Base-by-base conservation (phyloP, 2,329 filamentous ascomycete genomes). In the Colletotrichum sojae region DNA sequence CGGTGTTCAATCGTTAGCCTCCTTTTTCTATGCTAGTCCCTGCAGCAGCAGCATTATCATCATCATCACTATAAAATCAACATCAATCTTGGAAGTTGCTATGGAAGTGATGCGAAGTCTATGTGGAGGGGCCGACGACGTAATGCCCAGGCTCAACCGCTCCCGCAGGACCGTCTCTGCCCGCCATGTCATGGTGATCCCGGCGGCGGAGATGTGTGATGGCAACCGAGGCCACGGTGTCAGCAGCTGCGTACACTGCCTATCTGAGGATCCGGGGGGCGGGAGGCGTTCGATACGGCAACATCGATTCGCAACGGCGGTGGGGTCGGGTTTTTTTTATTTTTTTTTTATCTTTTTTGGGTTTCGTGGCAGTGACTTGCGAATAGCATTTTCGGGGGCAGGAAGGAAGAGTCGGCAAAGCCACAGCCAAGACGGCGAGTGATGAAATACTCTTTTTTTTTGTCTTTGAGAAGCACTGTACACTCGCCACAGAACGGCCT, bases 171-270 rank as follows among this genome's bases (percentile, higher is more conserved):
- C 27, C 40, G n/a, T 25, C 20, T 45, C 22, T 40, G 18, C 20
- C 13, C 27, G 20, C 27, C 9, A 15, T 51, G 45, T 20, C 55
- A 56, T 46, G 62, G 49, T 53, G 40, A 55, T 56, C 55, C 62
- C 36, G n/a, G 43, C 25, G 45, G 31, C 6, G 31, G 31, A 36
- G 36, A 48, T 31, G 16, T 10, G 55, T 61, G 62, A 53, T 56
- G 56, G 8, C 45, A 45, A 57, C 31, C 66, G 43, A 69, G 67
- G 67, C 67, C 67, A 69, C 67, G 62, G 67, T 67, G 67, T 69
- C 62, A 56, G 60, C 60, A 59, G 55, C 45, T 25, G n/a, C 22
- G 15, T 27, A 63, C 31, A 9, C 25, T 27, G 15, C 22, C 12
- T 31, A 63, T 18, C 15, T 39, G 18, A 46, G 27, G 54, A 25